Conservation (phyloP, 2,329 filamentous ascomycete genomes). For the Beauveria scarabaeidicola region DNA sequence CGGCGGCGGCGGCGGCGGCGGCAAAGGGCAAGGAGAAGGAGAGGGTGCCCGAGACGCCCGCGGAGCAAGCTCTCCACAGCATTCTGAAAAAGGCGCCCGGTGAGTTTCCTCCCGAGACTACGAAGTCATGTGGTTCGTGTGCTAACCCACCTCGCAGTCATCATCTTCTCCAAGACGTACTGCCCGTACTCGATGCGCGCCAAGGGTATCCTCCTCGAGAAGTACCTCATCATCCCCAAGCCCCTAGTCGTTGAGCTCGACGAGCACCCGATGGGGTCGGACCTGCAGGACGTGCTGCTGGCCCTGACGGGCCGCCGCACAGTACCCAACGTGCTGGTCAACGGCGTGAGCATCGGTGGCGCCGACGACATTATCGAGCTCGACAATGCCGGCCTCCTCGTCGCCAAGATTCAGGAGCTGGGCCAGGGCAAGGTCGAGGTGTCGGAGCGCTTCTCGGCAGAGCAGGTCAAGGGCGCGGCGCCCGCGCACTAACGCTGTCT, state of each 20-base stretch:
- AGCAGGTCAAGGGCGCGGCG: constrained; percentile 8
- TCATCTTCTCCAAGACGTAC: constrained; percentile 94
- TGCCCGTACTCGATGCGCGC: constrained; percentile 81
- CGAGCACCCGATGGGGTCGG: constrained; percentile 61
- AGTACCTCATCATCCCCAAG: constrained; percentile 72
- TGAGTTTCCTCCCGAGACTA: constrained; percentile 34
- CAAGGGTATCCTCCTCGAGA: constrained; percentile 74
- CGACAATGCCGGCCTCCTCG: constrained; percentile 56
- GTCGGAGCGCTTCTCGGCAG: constrained; percentile 35
- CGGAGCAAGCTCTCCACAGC: constrained; percentile 61
- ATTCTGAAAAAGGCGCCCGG: constrained; percentile 81
- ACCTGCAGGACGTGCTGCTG: constrained; percentile 63
- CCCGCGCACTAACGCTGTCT: neutral
- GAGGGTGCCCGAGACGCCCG: constrained; percentile 45
- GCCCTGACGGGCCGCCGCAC: constrained; percentile 73
- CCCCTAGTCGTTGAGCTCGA: constrained; percentile 91
- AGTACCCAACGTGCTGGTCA: constrained; percentile 86
- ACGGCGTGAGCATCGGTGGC: constrained; percentile 82
- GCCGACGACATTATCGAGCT: constrained; percentile 76
- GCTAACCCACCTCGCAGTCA: constrained; percentile 47
- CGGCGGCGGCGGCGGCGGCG: neutral
- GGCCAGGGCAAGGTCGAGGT: constrained; percentile 57
- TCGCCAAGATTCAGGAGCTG: constrained; percentile 62
- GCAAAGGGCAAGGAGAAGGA: constrained; percentile 14
- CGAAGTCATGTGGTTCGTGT: no score